Evolutionary conservation across 2,329 filamentous ascomycete genomes (phyloP), one percentile per base, ranked within the genome.

Genomic region (Rutstroemia sp.): DNA sequence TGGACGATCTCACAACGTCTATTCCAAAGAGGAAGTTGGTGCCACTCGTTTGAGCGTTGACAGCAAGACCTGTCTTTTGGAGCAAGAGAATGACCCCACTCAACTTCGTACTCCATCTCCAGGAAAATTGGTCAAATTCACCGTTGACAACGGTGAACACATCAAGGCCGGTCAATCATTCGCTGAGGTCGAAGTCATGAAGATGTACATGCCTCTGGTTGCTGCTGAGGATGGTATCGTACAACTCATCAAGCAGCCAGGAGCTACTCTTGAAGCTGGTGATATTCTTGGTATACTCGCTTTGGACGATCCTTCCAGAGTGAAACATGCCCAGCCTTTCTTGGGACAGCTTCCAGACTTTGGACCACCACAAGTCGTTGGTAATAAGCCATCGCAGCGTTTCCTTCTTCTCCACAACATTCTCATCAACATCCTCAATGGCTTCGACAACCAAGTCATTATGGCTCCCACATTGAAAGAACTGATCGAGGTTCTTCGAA

Each of bases 201-300:
- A 99, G 82, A 99, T 99, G 94, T 97, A 97, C 81, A 99, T 99
- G 94, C 94, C 94, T 68, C 80, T 99, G 55, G 82, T 99, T 60
- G 89, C 94, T 2, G 87, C 92, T 70, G 94, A 99, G 73, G 94
- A 96, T 67, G 94, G 94, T 78, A 82, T 95, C 54, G 92, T 99
- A 56, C 94, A 96, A 76, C 83, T 99, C 67, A 96, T 99, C 79
- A 99, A 99, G 83, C 94, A 97, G 76, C 94, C 94, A 61, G 94
- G 94, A 72, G 89, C 94, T n/a, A 95, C 91, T 17, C 87, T 99
- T 48, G 92, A 97, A 73, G 94, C 94, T 70, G 94, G 94, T 73
- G 94, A 99, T 71, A 97, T 99, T 59, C 83, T 99, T n/a, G 94
- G 92, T 76, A 96, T 99, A 62, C 82, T 99, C 25, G 87, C 92